Evolutionary conservation across 192 early-diverging fungal genomes (phyloP), one percentile per base, ranked within the genome.

Genomic region (Geranomyces variabilis): DNA sequence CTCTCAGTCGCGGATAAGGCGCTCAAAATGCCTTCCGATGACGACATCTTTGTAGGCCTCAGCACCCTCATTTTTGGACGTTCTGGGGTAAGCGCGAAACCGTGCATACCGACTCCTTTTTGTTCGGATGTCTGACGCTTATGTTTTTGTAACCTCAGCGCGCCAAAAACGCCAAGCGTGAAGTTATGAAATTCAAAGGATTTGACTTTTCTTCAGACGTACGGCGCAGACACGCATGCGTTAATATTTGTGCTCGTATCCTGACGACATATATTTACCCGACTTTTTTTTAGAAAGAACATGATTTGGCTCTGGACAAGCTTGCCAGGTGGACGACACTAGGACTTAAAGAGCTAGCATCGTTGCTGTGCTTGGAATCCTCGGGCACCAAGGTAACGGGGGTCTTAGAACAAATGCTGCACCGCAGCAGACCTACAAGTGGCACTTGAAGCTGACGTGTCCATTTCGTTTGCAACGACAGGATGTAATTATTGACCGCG

Each of bases 131-230:
- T 53, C 55, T 28, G 4, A 41, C 9, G 6, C 55, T 53, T 17
- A n/a, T n/a, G 1, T 53, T 68, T 33, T n/a, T 29, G 29, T 14
- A 66, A 22, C 30, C 24, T 41, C 5, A 31, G 24, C 48, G 21
- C 28, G 10, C 34, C 7, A 33, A 29, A 0, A 56, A 7, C 0
- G 17, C 22, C 36, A 75, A 75, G 36, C 26, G 7, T 7, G 66
- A 75, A 28, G 19, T 75, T 29, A 29, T 75, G 34, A 58, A 69
- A 13, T 75, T 75, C 66, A 58, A 75, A 13, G 73, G 73, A 15
- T 75, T 75, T 36, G 45, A 59, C 45, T 75, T 75, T 44, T 1
- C 57, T 24, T 67, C 65, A 15, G 66, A 75, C 49, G 73, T 75
- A 63, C 24, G 73, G 29, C 4, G n/a, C n/a, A 24, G 5, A 28